A percentile compares a stretch with the other conserved stretches of the same genome.
Conservation (phyloP, 371 early-diverging fungal species). For the Haplosporangium sp. region DNA sequence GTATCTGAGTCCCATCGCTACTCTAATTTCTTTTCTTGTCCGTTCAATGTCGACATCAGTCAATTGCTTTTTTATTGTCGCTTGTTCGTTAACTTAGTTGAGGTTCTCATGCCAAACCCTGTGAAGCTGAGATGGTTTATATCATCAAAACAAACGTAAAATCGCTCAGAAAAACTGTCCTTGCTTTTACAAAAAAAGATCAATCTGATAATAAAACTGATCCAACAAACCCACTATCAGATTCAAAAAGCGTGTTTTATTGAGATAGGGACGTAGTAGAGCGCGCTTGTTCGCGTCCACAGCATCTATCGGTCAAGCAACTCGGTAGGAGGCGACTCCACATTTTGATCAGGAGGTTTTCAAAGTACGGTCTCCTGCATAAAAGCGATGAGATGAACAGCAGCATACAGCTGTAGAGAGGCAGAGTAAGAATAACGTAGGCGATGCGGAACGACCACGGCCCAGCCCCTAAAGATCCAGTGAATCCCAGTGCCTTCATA, state of each 20-base stretch:
- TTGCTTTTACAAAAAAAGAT: slow-evolving; percentile 1
- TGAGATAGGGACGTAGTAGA: too few species aligned
- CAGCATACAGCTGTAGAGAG: slow-evolving; percentile 61
- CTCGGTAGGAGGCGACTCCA: slow-evolving; percentile 61
- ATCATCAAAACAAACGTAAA: too few species aligned
- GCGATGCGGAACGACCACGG: slow-evolving; percentile 62
- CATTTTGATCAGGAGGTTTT: slow-evolving; percentile 58
- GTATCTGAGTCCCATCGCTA: too few species aligned
- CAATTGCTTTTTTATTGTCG: too few species aligned
- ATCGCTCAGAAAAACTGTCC: too few species aligned
- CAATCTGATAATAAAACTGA: neutral
- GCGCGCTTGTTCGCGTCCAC: slow-evolving; percentile 1
- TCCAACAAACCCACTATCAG: neutral
- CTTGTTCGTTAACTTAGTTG: too few species aligned
- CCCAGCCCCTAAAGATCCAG: slow-evolving; percentile 57
- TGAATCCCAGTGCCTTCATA: slow-evolving; percentile 27
- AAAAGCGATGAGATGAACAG: slow-evolving; percentile 58
- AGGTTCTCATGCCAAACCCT: too few species aligned
- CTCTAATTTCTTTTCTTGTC: too few species aligned
- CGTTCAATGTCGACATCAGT: too few species aligned
- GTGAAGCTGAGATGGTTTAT: too few species aligned
- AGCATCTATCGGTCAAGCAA: slow-evolving; percentile 11
- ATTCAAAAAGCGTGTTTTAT: too few species aligned
- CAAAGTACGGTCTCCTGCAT: slow-evolving; percentile 60
- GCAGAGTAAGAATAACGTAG: slow-evolving; percentile 60